Conservation (phyloP, 208 protist genomes). For the Leishmania gerbilli region DNA sequence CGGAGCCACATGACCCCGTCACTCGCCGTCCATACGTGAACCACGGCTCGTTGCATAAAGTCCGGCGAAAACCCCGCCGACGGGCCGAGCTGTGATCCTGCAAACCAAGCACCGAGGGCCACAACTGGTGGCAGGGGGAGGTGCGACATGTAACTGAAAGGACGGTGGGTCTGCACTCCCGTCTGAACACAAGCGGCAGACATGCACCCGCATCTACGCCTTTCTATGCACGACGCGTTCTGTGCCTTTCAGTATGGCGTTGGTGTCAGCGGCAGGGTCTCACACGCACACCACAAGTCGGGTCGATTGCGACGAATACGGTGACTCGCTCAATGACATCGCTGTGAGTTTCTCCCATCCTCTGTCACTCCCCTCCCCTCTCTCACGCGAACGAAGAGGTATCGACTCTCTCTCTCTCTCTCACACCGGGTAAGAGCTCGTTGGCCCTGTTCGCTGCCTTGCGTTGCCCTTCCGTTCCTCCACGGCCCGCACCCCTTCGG, state of each 20-base stretch:
- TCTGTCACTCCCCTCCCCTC: neutral
- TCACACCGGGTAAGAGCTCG: neutral
- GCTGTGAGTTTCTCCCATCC: neutral
- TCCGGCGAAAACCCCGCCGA: neutral
- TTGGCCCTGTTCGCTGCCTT: neutral
- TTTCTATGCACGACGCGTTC: neutral
- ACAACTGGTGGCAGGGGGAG: neutral
- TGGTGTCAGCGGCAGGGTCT: neutral
- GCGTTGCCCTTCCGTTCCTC: neutral
- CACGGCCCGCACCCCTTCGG: neutral
- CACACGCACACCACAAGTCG: neutral
- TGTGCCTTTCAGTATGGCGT: neutral
- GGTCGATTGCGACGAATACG: neutral
- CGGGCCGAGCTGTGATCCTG: neutral
- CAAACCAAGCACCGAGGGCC: neutral
- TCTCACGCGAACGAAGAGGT: neutral
- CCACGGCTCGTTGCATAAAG: neutral
- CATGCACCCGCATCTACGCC: neutral
- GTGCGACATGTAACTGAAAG: neutral
- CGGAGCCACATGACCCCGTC: no score
- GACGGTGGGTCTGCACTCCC: neutral
- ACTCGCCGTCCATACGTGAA: neutral
- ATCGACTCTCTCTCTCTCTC: neutral
- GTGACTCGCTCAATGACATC: neutral
- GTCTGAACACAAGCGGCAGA: neutral